Conservation (phyloP, 1,284 basidiomycete genomes). For the Quambalaria eucalypti region DNA sequence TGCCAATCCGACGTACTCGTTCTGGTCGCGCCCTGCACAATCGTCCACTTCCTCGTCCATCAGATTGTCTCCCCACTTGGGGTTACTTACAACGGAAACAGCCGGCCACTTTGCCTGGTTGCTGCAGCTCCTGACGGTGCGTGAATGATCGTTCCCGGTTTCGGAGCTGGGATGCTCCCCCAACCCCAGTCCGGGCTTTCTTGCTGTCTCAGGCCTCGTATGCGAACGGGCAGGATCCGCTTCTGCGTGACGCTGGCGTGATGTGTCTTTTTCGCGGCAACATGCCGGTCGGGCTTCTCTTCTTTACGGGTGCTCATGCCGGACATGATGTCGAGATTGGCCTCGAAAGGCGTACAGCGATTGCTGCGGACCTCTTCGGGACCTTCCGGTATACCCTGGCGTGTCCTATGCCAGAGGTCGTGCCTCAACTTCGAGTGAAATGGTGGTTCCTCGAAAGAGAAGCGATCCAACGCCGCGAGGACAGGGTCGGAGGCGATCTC, state of each 20-base stretch:
- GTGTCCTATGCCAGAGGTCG: too few relatives aligned
- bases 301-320: constrained; percentile 95
- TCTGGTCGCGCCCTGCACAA: too few relatives aligned
- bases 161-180: background rate
- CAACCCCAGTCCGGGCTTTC: background rate
- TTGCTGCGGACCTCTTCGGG: constrained; percentile 65
- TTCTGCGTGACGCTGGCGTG: constrained; percentile 88
- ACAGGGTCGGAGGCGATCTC: too few relatives aligned
- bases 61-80: background rate
- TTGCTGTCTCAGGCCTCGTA: constrained; percentile 11
- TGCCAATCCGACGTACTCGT: background rate
- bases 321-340: constrained; percentile 84
- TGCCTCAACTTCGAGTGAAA: too few relatives aligned
- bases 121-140: background rate
- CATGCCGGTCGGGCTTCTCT: constrained; percentile 94
- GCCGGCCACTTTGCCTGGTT: background rate
- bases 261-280: constrained; percentile 92
- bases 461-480: too few relatives aligned
- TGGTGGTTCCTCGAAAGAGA: too few relatives aligned
- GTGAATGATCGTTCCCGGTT: background rate
- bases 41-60: too few relatives aligned
- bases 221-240: constrained; percentile 67
- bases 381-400: constrained; percentile 85
- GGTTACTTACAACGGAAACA: too few relatives aligned
- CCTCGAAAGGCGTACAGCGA: constrained; percentile 81